Evolutionary conservation across 1,284 basidiomycete species (phyloP), one percentile per base, ranked within the genome.

Genomic region (Ustilago vetiveriae): DNA sequence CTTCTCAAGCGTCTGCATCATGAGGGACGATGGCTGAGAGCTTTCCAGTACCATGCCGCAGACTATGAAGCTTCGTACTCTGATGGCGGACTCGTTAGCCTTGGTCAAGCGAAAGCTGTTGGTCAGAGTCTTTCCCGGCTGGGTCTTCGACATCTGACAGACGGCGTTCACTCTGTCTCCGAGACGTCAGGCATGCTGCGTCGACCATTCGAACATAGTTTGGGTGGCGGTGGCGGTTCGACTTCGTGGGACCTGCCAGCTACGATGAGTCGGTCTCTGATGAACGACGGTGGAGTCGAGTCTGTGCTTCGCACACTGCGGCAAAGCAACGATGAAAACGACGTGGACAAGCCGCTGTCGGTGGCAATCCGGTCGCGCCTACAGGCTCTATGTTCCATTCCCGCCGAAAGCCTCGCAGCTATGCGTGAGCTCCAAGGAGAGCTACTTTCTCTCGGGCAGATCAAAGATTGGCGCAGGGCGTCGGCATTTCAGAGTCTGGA

Each of bases 21-120:
- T 74, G 96, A 98, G 81, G 87, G 88, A 11, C 89, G 94, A 76
- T 96, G 94, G 90, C 88, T 90, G 33, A 90, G 90, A 74, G 92
- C 94, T 0, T 92, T 98, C 73, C 88, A 88, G 35, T 91, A 93
- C 73, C 91, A 96, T 71, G 92, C 92, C 11, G 92, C 95, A 6
- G 86, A 87, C 11, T 84, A 90, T 42, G 92, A 96, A 41, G 56
- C 63, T 9, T 46, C 54, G 22, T 39, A 16, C 13, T 36, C 39
- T 21, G 44, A 45, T 5, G 42, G 37, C 16, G 23, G 11, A 10
- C 23, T 13, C n/a, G 13, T 21, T 33, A 8, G 29, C 14, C 19
- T 17, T 6, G 14, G n/a, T 14, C 46, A 39, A 45, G 49, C 19
- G 22, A 7, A 29, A 5, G 27, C 38, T 2, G 44, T 71, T 13